Evolutionary conservation across 495 filamentous ascomycete genomes (phyloP), one percentile per base, ranked within the genome.

Genomic region (Hypoxylon intermedium): DNA sequence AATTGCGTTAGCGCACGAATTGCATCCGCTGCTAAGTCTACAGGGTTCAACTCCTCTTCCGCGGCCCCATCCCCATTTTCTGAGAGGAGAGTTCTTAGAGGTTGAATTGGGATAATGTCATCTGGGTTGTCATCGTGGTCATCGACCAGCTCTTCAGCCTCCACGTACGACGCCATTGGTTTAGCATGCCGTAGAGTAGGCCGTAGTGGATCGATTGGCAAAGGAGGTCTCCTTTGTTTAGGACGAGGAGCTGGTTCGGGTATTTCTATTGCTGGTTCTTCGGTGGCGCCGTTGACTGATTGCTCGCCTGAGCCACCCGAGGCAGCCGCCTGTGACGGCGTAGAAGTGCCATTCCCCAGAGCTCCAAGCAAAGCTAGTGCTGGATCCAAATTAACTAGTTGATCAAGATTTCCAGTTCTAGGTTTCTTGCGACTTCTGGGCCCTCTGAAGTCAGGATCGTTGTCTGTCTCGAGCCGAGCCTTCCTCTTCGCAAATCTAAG

Each of bases 391-490:
- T 71, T 71, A 23, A 68, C 53, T 5, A 71, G 37, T 33, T 71
- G 69, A n/a, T 67, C 63, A n/a, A 71, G 42, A 33, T 71, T 69
- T 28, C 66, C 69, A 12, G 63, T 69, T 45, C 57, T 76, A 2
- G 71, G 66, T 51, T 69, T 75, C 58, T 79, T 81, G 13, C 67
- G 60, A 30, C 58, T 71, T 7, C 44, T 69, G 1, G 77, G 69
- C 4, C 55, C 68, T 16, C 64, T 60, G 43, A 79, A 81, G 37
- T 81, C 79, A 2, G 79, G 79, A 43, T 81, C 79, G n/a, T 77
- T 49, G 26, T 79, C 69, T 5, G 71, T 73, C 41, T 80, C 77
- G 12, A 73, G 73, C 30, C 74, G 60, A 9, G 77, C 77, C 42
- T 71, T 72, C n/a, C 75, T 74, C 60, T 80, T 81, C 3, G 77